phyloP scores from a whole-genome alignment of 805 yeast genomes.

The Cyberlindnera mycetangii region DNA sequence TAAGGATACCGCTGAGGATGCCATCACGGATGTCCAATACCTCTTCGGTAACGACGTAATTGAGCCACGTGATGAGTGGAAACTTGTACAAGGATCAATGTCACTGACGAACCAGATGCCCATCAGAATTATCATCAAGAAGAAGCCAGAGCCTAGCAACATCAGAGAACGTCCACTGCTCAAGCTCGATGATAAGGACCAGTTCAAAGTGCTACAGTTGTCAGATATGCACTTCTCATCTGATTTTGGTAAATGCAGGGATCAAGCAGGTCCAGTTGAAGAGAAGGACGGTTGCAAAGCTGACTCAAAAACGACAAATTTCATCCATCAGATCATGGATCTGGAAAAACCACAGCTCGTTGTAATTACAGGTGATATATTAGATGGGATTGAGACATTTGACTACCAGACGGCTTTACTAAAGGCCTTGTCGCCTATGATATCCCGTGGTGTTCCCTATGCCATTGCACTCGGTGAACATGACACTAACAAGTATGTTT shows the following conservation, averaged over 20 bases:
- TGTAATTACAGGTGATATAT: constrained; percentile 63
- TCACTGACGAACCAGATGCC: not conserved
- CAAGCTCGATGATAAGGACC: constrained; percentile 31
- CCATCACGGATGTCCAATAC: constrained; percentile 46
- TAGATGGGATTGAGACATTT: constrained; percentile 53
- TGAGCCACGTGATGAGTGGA: constrained; percentile 62
- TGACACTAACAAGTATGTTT: constrained; percentile 52
- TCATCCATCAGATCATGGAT: constrained; percentile 50
- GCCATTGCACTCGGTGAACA: constrained; percentile 61
- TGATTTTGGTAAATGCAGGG: constrained; percentile 53
- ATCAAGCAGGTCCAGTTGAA: constrained; percentile 29
- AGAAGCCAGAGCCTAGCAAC: not conserved
- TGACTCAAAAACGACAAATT: constrained; percentile 48
- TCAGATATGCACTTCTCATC: constrained; percentile 67
- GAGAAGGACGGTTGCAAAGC: constrained; percentile 42
- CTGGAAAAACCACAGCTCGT: constrained; percentile 60
- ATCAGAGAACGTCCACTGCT: constrained; percentile 15
- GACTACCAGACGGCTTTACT: constrained; percentile 61
- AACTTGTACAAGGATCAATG: constrained; percentile 25
- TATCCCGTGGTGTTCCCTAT: constrained; percentile 52
- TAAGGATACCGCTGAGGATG: constrained; percentile 28
- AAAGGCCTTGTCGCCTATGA: constrained; percentile 55
- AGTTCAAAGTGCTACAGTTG: constrained; percentile 60
- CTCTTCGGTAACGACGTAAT: constrained; percentile 53
- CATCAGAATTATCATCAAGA: constrained; percentile 9